Evolutionary conservation across 805 yeast genomes (phyloP).

Genomic region (Cyberlindnera bimundalis): DNA sequence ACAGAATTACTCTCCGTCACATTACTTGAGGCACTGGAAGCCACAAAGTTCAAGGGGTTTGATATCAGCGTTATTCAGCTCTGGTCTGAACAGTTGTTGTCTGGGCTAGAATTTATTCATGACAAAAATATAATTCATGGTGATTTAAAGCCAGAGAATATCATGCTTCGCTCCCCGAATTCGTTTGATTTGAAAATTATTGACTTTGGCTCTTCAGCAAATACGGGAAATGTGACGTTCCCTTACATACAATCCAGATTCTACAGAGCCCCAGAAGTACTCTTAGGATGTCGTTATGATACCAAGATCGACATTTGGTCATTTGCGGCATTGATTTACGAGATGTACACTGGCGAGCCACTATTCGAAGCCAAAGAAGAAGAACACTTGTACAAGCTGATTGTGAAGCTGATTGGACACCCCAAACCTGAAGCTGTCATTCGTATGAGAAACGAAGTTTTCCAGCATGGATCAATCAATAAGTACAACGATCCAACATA

Average conservation of each 20-base stretch:
- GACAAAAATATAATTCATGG: conserved; percentile 64
- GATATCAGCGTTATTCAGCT: conserved; percentile 36
- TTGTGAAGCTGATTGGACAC: conserved; percentile 80
- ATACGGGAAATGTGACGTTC: conserved; percentile 61
- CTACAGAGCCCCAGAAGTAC: conserved; percentile 77
- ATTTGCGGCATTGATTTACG: conserved; percentile 83
- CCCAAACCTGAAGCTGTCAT: conserved; percentile 48
- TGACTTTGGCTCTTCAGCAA: conserved; percentile 75
- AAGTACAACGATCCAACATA: conserved; percentile 15
- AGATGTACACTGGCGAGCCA: conserved; percentile 84
- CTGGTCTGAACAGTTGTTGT: conserved; percentile 53
- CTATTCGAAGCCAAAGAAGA: conserved; percentile 82
- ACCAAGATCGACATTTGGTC: conserved; percentile 93
- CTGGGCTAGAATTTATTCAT: conserved; percentile 61
- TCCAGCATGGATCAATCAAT: conserved; percentile 34
- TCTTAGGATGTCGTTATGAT: conserved; percentile 63
- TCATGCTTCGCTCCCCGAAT: conserved; percentile 50
- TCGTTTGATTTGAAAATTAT: conserved; percentile 59
- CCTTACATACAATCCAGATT: conserved; percentile 83
- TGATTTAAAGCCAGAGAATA: conserved; percentile 83
- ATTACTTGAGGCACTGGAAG: conserved; percentile 55
- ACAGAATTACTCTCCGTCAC: conserved; percentile 71
- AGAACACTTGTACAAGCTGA: conserved; percentile 70
- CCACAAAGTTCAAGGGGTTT: conserved; percentile 48
- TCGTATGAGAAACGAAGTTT: conserved; percentile 37